Evolutionary conservation across 225 moss, liverwort and hornwort genomes (phyloP).

Genomic region (Bryoerythrophyllum caledonicum): DNA sequence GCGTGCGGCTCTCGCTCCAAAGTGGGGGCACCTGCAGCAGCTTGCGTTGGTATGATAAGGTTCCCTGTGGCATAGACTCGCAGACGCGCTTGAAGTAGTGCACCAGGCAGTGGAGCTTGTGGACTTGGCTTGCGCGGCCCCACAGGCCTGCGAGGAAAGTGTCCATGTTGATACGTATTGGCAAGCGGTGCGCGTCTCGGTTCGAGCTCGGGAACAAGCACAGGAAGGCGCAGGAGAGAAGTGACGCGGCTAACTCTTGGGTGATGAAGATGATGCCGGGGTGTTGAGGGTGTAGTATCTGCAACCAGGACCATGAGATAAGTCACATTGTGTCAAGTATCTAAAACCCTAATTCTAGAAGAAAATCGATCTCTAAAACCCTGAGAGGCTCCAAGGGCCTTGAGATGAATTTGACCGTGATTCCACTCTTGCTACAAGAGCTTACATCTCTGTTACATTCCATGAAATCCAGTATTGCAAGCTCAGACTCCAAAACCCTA

Average conservation of each 20-base stretch:
- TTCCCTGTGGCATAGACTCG: slow-evolving; percentile 42
- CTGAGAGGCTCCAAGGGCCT: too few species aligned
- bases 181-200: slow-evolving; percentile 27
- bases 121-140: slow-evolving; percentile 39
- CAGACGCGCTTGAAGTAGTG: slow-evolving; percentile 48
- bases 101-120: slow-evolving; percentile 42
- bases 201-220: slow-evolving; percentile 35
- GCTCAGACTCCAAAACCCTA: not conserved
- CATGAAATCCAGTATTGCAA: too few species aligned
- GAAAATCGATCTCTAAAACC: not conserved
- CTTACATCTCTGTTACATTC: not conserved
- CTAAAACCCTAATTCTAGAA: not conserved
- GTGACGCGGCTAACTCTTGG: slow-evolving; percentile 38
- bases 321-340: not conserved
- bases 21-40: slow-evolving; percentile 22
- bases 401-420: not conserved
- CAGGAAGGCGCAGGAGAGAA: slow-evolving; percentile 39
- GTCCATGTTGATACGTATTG: slow-evolving; percentile 42
- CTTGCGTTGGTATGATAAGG: slow-evolving; percentile 39
- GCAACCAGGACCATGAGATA: slow-evolving; percentile 15
- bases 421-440: not conserved
- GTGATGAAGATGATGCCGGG: slow-evolving; percentile 29
- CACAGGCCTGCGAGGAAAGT: slow-evolving; percentile 25
- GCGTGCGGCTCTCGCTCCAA: slow-evolving; percentile 26
- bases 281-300: slow-evolving; percentile 44